These are phyloP conservation scores for Fusarium foetens DNA, from an alignment of 2,329 filamentous ascomycete species.

Conservation along the genomic window DNA sequence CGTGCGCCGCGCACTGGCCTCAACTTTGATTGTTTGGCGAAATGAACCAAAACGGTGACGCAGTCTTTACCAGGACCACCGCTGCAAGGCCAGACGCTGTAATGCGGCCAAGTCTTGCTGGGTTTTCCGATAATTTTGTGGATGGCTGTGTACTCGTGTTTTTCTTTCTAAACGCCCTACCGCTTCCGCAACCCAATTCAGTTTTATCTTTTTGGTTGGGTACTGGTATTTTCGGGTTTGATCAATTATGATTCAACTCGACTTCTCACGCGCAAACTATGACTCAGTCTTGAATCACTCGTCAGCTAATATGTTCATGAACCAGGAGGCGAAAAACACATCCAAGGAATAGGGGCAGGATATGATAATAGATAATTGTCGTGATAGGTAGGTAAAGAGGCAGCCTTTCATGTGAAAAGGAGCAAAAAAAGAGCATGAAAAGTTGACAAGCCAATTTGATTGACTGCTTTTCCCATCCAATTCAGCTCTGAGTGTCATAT, in stretches of 20 bases:
- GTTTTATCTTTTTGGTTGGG: slow-evolving; percentile 24
- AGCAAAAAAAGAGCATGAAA: slow-evolving; percentile 33
- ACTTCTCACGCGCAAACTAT: slow-evolving; percentile 31
- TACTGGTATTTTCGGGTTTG: slow-evolving; percentile 29
- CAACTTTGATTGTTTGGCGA: slow-evolving; percentile 27
- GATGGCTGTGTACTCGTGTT: slow-evolving; percentile 20
- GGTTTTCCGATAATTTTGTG: slow-evolving; percentile 21
- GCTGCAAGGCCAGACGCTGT: slow-evolving; percentile 33
- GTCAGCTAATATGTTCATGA: slow-evolving; percentile 17
- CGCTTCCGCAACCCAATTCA: slow-evolving; percentile 34
- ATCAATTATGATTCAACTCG: slow-evolving; percentile 31
- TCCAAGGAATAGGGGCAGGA: slow-evolving; percentile 25
- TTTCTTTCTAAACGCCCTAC: slow-evolving; percentile 27
- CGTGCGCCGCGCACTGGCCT: slow-evolving; percentile 41
- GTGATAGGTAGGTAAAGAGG: slow-evolving; percentile 31
- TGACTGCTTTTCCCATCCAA: slow-evolving; percentile 27
- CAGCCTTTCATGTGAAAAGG: slow-evolving; percentile 37
- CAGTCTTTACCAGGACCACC: slow-evolving; percentile 35
- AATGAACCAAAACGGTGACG: slow-evolving; percentile 43
- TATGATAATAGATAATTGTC: slow-evolving; percentile 4
- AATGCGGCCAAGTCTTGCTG: slow-evolving; percentile 38
- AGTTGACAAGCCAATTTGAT: slow-evolving; percentile 26
- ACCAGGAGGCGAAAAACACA: slow-evolving; percentile 19
- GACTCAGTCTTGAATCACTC: slow-evolving; percentile 35
- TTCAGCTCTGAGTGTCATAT: slow-evolving; percentile 36